Percentiles rank a stretch among this genome's conserved stretches.
Conservation (phyloP, 768 basidiomycete genomes). For the Trichaptum fuscoviolaceum region DNA sequence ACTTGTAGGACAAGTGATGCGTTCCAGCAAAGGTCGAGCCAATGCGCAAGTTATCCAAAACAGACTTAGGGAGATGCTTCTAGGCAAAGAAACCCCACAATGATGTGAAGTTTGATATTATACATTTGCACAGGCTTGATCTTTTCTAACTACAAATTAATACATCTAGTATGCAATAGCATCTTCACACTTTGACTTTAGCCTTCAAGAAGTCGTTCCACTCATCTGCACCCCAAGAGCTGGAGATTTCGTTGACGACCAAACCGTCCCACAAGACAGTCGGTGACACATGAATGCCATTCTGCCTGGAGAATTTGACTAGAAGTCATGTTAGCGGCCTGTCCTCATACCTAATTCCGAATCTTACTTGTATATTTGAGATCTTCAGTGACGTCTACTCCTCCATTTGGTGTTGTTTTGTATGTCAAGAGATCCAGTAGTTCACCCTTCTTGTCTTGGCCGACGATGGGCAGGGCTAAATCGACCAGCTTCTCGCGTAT, state of each 20-base stretch:
- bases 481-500: constrained; percentile 68
- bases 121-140: neutral
- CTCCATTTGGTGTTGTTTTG: constrained; percentile 68
- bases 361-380: constrained; percentile 83
- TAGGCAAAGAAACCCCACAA: neutral
- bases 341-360: neutral
- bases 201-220: constrained; percentile 71
- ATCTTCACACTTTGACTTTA: constrained; percentile 41
- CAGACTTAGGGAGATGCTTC: constrained; percentile 44
- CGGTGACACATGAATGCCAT: constrained; percentile 88
- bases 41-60: constrained; percentile 59
- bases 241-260: constrained; percentile 66
- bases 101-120: neutral
- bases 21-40: constrained; percentile 68
- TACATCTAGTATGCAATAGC: neutral
- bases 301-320: constrained; percentile 93
- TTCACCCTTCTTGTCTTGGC: constrained; percentile 40
- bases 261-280: constrained; percentile 76
- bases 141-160: neutral
- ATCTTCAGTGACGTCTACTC: constrained; percentile 76
- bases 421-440: constrained; percentile 60
- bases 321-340: constrained; percentile 3
- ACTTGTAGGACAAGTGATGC: constrained; percentile 84
- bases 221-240: constrained; percentile 76
- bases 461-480: constrained; percentile 52